A percentile compares a stretch with the other conserved stretches of the same genome.
Conservation (phyloP, 495 filamentous ascomycete genomes). For the Talaromyces proteolyticus region DNA sequence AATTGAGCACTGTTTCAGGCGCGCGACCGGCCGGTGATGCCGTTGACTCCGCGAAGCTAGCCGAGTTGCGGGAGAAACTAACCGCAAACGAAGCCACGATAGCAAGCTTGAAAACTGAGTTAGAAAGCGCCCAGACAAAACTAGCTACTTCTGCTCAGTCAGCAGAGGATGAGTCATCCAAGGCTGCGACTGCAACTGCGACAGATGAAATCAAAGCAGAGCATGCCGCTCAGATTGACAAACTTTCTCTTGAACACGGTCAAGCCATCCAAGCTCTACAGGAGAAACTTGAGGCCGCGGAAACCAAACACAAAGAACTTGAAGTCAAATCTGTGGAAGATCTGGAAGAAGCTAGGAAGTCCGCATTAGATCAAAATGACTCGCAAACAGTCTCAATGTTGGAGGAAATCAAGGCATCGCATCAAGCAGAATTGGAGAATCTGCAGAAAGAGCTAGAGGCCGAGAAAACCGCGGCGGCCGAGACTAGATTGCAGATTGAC, state of each 20-base stretch:
- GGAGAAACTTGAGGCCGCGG: conserved; percentile 30
- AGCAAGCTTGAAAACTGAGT: conserved; percentile 28
- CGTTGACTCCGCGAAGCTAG: conserved; percentile 24
- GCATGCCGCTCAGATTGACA: conserved; percentile 32
- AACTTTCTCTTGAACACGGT: conserved; percentile 27
- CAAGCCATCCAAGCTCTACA: conserved; percentile 31
- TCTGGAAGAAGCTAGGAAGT: conserved; percentile 32
- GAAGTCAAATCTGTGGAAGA: conserved; percentile 36
- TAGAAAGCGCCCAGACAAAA: conserved; percentile 35
- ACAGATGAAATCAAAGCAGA: conserved; percentile 26
- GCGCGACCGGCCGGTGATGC: conserved; percentile 22
- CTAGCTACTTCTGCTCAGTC: conserved; percentile 26
- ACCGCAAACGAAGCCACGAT: conserved; percentile 37
- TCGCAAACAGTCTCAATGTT: conserved; percentile 26
- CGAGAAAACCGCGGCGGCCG: conserved; percentile 27
- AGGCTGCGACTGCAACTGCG: conserved; percentile 17
- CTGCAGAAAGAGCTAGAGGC: conserved; percentile 31
- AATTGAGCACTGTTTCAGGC: conserved; percentile 23
- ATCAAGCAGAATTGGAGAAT: conserved; percentile 30
- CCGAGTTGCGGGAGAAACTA: conserved; percentile 34
- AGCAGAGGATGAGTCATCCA: conserved; percentile 16
- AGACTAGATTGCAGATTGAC: conserved; percentile 32
- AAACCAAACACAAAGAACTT: conserved; percentile 31
- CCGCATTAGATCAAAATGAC: conserved; percentile 29
- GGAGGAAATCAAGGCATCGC: conserved; percentile 32